These are phyloP conservation scores for Backusella mclennaniae DNA, from an alignment of 192 early-diverging fungal species.

Conservation along the genomic window DNA sequence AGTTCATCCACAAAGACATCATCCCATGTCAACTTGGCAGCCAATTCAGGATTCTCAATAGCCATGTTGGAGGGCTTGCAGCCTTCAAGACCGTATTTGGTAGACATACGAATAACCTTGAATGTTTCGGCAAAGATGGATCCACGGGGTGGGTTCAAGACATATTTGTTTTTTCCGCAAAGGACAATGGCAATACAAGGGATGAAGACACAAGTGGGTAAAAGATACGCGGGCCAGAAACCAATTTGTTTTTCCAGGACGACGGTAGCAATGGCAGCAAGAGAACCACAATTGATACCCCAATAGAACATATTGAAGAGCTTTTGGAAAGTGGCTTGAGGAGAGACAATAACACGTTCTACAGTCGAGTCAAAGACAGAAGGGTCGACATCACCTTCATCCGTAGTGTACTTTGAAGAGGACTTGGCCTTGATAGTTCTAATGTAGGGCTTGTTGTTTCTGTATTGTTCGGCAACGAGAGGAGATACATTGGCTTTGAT, in stretches of 20 bases:
- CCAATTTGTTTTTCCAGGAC: constrained; percentile 51
- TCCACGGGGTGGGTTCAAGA: constrained; percentile 52
- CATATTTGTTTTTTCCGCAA: constrained; percentile 44
- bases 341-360: constrained; percentile 60
- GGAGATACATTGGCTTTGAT: constrained; percentile 76
- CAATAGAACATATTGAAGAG: constrained; percentile 86
- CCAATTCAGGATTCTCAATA: constrained; percentile 16
- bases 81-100: constrained; percentile 42
- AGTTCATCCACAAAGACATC: constrained; percentile 71
- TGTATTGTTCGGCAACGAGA: constrained; percentile 70
- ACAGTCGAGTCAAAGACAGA: constrained; percentile 31
- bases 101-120: constrained; percentile 39
- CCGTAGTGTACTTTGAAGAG: neutral
- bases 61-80: constrained; percentile 58
- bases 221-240: constrained; percentile 53
- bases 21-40: constrained; percentile 51
- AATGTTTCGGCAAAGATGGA: constrained; percentile 52
- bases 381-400: neutral
- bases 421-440: constrained; percentile 41
- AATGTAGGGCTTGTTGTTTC: constrained; percentile 52
- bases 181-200: constrained; percentile 49
- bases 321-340: constrained; percentile 64
- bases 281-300: constrained; percentile 65
- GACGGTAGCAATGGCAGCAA: constrained; percentile 53
- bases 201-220: constrained; percentile 53